Evolutionary conservation across 1,284 basidiomycete genomes (phyloP), one percentile per base, ranked within the genome.

Genomic region (Xerocomus nothofagi): DNA sequence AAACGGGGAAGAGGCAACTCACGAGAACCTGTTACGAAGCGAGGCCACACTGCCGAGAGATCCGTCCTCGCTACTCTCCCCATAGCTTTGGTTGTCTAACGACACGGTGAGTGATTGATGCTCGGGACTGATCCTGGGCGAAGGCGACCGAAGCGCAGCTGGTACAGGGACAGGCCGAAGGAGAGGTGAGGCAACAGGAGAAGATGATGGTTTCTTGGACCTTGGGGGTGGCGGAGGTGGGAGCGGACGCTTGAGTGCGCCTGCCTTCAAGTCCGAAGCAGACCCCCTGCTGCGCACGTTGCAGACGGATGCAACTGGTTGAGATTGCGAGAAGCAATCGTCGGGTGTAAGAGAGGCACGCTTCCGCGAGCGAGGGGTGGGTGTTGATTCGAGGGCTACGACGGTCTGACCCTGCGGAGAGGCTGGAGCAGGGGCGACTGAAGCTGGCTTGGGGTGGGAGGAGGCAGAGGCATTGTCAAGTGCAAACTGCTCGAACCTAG

Each of bases 151-250:
- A 27, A 58, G 56, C 23, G 56, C 52, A 11, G 68, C 58, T 9
- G 75, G 71, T 15, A 70, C 63, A 6, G 74, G 72, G 3, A 73
- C 71, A 1, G 78, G 75, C 11, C 71, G 70, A 49, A 76, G 56
- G n/a, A 75, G 65, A 17, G 79, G 75, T 4, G 76, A 74, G 10
- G 65, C 57, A 17, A 64, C 52, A 17, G 73, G 70, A 6, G 75
- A 73, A 0, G 61, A 59, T 6, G 67, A 56, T 0, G 63, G 55
- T 23, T 71, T 69, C 57, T 76, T 78, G 5, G 70, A 65, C 14
- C 77, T 73, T 14, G 72, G 55, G 14, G 78, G 76, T 0, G 82
- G 82, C 3, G 82, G 82, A 0, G 82, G 84, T 0, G 84, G 84
- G 0, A 82, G 82, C 12, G 75, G 73, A 49, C 77, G 70, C 57